phyloP scores from a whole-genome alignment of 306 rosid genomes.

The Cajanus cajan region DNA sequence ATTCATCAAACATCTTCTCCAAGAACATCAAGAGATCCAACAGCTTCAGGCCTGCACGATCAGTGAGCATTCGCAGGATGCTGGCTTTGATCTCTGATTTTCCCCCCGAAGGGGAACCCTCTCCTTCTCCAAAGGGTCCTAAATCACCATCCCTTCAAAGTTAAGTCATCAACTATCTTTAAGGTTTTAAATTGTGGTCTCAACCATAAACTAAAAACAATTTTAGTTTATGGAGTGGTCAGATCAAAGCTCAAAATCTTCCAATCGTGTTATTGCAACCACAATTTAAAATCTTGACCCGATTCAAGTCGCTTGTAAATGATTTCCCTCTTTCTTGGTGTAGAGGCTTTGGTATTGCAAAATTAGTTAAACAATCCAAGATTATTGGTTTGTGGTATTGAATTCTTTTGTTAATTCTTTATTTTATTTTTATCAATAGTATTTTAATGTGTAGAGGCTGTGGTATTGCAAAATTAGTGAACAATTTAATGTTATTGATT shows the following conservation, averaged over 20 bases:
- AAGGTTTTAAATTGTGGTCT: background rate
- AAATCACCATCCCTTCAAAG: conserved; percentile 34
- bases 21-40: conserved; percentile 41
- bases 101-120: conserved; percentile 60
- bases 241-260: background rate
- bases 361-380: background rate
- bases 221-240: background rate
- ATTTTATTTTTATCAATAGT: no score
- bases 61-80: conserved; percentile 64
- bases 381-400: background rate
- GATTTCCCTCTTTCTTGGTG: background rate
- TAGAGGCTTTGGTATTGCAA: background rate
- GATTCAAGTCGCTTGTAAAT: background rate
- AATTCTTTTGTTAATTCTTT: background rate
- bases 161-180: background rate
- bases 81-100: conserved; percentile 64
- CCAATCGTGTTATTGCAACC: background rate
- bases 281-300: background rate
- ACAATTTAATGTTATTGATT: background rate
- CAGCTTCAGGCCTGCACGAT: conserved; percentile 72
- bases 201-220: no score
- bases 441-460: no score
- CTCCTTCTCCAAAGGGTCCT: conserved; percentile 49
- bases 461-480: no score
- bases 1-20: conserved; percentile 79